Base-by-base conservation (phyloP, 805 yeast species). In the Saitoella complicata region DNA sequence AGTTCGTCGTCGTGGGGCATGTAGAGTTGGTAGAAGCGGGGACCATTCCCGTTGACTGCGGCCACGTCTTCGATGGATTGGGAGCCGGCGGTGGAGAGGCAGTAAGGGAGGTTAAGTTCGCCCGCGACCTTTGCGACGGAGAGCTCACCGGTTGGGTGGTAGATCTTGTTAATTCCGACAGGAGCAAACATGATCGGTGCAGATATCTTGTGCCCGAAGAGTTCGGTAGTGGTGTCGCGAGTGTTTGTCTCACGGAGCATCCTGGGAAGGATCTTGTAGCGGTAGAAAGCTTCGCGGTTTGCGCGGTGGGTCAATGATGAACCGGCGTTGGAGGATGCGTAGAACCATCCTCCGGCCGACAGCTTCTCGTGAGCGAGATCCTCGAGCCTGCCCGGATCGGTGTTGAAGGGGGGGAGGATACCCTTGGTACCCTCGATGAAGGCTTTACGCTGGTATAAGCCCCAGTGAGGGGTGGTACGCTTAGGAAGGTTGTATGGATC, bases 61-160 rank as follows among this genome's bases (percentile, higher is more conserved):
- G 52, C 51, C 9, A 50, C 49, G 11, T 39, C 42, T 32, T 50
- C 53, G 40, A 50, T 39, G 45, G 42, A 45, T 29, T 45, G 37
- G 30, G 51, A 42, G n/a, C 51, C 47, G 12, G 58, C 58, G 5
- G 59, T 52, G 38, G 56, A 48, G 39, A 53, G 49, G 13, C 53
- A 49, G 44, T 54, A 56, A 29, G 59, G 58, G 10, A 55, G 49
- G 39, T 51, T 46, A 40, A 53, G 47, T 35, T 48, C 36, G 7
- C 51, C 55, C 12, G 56, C 58, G 3, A 58, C 59, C 9, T 45
- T 44, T 2, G 58, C 57, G 9, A 49, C 47, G 7, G 55, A 58
- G 10, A 47, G 30, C 40, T 56, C 59, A 2, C 53, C 58, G 7
- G 52, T 52, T 6, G 46, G 46, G 41, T 56, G 51, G 32, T 49